Base-by-base conservation (phyloP, 179 eudicot species). In the Beta corolliflora region DNA sequence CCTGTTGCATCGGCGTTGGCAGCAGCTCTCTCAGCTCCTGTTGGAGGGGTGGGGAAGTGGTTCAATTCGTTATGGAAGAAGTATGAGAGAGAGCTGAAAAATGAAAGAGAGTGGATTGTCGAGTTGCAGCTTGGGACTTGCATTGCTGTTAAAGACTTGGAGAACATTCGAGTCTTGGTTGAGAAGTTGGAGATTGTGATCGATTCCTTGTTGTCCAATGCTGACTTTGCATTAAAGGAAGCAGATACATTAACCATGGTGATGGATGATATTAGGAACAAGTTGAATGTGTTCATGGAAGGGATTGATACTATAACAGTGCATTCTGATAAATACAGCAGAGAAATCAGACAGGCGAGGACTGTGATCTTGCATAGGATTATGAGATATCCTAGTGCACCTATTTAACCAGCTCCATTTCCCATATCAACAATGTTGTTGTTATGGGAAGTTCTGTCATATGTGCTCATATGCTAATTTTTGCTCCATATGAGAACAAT, bases 21-120 rank as follows among this genome's bases (percentile, higher is more conserved):
- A 3, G 93, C 93, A 44, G 91, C 90, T 52, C 84, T 87, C 18
- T 76, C 88, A 4, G 89, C 90, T 76, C 93, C 93, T 0, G 18
- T 89, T 44, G 93, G 93, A 53, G 89, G 88, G 60, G 84, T 88
- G 69, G 93, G 93, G 75, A 88, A 80, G 44, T 91, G 93, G 93
- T 66, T 91, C 2, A 89, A 89, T 58, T 91, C 93, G 5, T 75
- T 89, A 2, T 89, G 93, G 93, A 89, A 86, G 78, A 91, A 88
- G 54, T 86, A 78, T 13, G 91, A 89, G 82, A 84, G 54, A 29
- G 85, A 89, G 68, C 77, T 88, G 77, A 85, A 69, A 80, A 83
- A 77, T 60, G 86, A 89, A 68, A 83, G 84, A 77, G 92, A 86
- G 73, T 71, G 88, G 67, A 58, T 88, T 14, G 50, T 64, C 31